Evolutionary conservation across 306 rosid species (phyloP).

Genomic region (Cajanus cajan): DNA sequence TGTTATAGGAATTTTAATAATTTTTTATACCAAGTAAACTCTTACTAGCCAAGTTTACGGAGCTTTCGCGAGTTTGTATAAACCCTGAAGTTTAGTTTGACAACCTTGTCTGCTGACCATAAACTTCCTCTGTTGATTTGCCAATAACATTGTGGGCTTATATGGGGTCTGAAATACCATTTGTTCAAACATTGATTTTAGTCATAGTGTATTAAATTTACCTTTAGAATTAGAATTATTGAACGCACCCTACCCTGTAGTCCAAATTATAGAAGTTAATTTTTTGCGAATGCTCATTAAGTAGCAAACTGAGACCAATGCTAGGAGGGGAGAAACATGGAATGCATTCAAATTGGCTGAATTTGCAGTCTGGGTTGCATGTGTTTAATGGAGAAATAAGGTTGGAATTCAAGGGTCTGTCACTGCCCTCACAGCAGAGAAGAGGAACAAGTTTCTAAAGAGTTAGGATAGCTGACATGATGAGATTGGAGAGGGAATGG

Average conservation of each 20-base stretch:
- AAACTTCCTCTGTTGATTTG: not conserved
- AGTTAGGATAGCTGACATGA: not conserved
- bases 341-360: not conserved
- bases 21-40: no score
- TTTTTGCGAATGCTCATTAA: not conserved
- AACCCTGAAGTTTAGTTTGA: no score
- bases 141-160: not conserved
- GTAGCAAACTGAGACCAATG: not conserved
- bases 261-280: not conserved
- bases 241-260: not conserved
- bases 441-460: not conserved
- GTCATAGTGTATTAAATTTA: not conserved
- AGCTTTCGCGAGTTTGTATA: no score
- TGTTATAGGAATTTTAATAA: no score
- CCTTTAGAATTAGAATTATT: not conserved
- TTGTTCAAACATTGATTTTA: not conserved
- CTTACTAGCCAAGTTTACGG: no score
- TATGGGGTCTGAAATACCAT: not conserved
- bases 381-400: not conserved
- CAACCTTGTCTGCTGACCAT: no score
- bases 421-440: not conserved
- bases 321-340: not conserved
- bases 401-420: not conserved
- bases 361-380: not conserved
- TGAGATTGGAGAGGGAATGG: not conserved